A percentile compares a stretch with the other conserved stretches of the same genome.
Evolutionary conservation across 176 grass and related monocot genomes (phyloP).

Genomic region (Saccharum spontaneum): DNA sequence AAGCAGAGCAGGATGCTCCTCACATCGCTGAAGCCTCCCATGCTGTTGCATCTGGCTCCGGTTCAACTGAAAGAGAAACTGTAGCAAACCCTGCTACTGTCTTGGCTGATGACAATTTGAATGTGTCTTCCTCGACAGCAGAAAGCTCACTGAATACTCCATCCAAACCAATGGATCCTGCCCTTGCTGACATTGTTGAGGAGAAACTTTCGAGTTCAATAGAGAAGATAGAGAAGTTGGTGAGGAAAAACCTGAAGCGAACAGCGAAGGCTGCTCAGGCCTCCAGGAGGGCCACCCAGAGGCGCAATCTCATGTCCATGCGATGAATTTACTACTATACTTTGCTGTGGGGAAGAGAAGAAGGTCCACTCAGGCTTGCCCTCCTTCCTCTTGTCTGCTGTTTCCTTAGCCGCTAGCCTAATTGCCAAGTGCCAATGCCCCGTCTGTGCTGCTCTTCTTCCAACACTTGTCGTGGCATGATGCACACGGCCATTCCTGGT

Average conservation of each 20-base stretch:
- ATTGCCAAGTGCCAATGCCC: conserved; percentile 5
- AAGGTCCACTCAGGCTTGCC: conserved; percentile 46
- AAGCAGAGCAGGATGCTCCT: conserved; percentile 22
- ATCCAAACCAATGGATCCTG: conserved; percentile 35
- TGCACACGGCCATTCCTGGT: conserved; percentile 5
- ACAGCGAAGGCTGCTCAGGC: conserved; percentile 42
- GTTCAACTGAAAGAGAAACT: conserved; percentile 42
- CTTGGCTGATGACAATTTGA: conserved; percentile 21
- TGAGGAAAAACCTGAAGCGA: conserved; percentile 63
- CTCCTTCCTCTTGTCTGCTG: conserved; percentile 11
- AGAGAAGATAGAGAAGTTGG: conserved; percentile 75
- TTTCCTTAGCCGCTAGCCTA: conserved; percentile 28
- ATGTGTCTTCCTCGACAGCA: conserved; percentile 32
- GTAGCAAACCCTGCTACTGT: conserved; percentile 26
- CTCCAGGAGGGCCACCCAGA: conserved; percentile 50
- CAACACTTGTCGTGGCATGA: conserved; percentile 3
- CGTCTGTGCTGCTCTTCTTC: conserved; percentile 33
- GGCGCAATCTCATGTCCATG: conserved; percentile 75
- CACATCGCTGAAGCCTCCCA: conserved; percentile 20
- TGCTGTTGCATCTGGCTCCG: conserved; percentile 40
- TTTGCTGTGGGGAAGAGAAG: not conserved
- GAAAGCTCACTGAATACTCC: conserved; percentile 31
- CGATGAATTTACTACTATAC: conserved; percentile 50
- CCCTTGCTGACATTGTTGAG: conserved; percentile 35
- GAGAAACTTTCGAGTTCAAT: conserved; percentile 76